Conservation (phyloP, 768 basidiomycete species). For the Dictyophora rubrovolvata region DNA sequence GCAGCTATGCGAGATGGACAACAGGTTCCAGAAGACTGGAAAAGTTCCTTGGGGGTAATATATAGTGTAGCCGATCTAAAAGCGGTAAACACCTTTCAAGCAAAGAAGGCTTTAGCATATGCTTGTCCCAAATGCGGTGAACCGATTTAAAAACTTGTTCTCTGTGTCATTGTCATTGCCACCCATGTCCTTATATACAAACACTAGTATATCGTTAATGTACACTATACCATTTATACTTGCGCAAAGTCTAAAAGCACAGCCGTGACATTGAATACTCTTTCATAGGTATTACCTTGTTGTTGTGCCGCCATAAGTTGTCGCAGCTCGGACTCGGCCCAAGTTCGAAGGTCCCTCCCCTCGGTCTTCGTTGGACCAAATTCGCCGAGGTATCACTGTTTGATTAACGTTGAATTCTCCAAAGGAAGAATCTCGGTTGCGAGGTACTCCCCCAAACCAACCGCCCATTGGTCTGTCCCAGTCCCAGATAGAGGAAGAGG, state of each 20-base stretch:
- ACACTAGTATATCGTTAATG: not conserved
- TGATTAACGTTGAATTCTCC: conserved; percentile 19
- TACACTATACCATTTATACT: not conserved
- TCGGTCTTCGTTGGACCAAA: conserved; percentile 34
- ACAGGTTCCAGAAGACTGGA: conserved; percentile 33
- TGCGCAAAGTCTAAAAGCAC: not conserved
- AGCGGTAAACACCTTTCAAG: not conserved
- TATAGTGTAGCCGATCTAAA: conserved; percentile 17
- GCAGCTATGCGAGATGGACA: conserved; percentile 19
- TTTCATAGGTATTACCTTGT: not conserved
- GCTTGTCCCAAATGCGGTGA: conserved; percentile 36
- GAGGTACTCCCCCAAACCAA: conserved; percentile 3
- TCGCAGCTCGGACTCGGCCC: conserved; percentile 65
- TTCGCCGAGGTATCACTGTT: conserved; percentile 4
- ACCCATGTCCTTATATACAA: not conserved
- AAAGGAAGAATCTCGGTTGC: conserved; percentile 13
- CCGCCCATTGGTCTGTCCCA: conserved; percentile 19
- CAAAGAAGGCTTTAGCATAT: conserved; percentile 18
- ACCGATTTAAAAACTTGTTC: conserved; percentile 26
- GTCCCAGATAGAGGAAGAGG: conserved; percentile 15
- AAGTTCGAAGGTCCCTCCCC: conserved; percentile 62
- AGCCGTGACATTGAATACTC: not conserved
- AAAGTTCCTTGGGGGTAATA: conserved; percentile 19
- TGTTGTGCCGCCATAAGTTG: conserved; percentile 65
- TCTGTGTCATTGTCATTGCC: not conserved